Percentiles rank a stretch among this genome's conserved stretches.
phyloP scores from a whole-genome alignment of 495 filamentous ascomycete species.

The Penicillium desertorum region DNA sequence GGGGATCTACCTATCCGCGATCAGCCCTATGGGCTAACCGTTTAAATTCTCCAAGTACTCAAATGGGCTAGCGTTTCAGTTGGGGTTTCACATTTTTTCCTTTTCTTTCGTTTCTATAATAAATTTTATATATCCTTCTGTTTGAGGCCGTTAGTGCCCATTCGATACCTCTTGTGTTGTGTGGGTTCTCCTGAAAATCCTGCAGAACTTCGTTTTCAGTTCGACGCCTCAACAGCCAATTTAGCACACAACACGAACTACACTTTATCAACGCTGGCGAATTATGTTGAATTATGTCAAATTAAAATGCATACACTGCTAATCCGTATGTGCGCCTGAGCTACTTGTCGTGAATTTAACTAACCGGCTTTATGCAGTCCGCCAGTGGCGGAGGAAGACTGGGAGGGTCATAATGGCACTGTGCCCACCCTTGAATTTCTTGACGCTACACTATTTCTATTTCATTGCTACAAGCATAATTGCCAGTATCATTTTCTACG shows the following conservation, averaged over 20 bases:
- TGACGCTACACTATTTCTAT: conserved; percentile 76
- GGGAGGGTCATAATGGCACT: conserved; percentile 32
- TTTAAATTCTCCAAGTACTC: not conserved
- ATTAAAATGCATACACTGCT: conserved; percentile 6
- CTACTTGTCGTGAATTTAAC: not conserved
- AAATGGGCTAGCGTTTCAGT: not conserved
- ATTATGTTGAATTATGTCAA: not conserved
- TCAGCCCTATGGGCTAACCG: conserved; percentile 5
- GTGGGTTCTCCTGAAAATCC: not conserved
- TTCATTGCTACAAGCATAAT: conserved; percentile 67
- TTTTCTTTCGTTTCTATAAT: not conserved
- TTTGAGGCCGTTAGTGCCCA: not conserved
- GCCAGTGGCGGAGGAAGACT: conserved; percentile 20
- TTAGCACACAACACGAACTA: not conserved
- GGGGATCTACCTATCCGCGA: not conserved
- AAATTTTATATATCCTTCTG: not conserved
- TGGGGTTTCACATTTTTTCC: not conserved
- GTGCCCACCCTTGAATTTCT: conserved; percentile 63
- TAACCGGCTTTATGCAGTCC: conserved; percentile 17
- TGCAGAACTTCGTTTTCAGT: conserved; percentile 1
- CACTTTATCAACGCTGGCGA: not conserved
- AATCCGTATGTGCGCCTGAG: conserved; percentile 10
- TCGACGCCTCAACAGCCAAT: not conserved
- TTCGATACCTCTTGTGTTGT: not conserved
- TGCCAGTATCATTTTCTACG: conserved; percentile 71